phyloP scores from a whole-genome alignment of 305 asterid genomes.

The Vinca major region DNA sequence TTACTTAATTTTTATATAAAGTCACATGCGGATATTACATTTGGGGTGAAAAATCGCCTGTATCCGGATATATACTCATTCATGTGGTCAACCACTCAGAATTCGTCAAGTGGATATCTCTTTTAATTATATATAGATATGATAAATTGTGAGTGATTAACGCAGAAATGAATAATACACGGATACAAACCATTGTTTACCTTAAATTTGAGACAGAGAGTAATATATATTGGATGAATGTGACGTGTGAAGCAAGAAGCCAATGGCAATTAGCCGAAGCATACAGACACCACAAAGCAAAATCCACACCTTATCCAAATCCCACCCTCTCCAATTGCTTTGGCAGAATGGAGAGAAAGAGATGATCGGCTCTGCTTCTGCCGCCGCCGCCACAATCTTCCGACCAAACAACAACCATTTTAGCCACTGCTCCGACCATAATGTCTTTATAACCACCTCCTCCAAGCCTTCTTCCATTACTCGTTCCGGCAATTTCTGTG shows the following conservation, averaged over 20 bases:
- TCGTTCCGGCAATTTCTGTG: conserved; percentile 13
- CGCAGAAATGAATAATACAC: too few relatives aligned
- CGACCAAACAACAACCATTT: not conserved
- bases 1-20: too few relatives aligned
- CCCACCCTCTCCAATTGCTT: not conserved
- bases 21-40: too few relatives aligned
- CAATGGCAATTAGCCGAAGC: not conserved
- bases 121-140: too few relatives aligned
- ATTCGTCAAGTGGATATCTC: too few relatives aligned
- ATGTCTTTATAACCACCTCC: not conserved
- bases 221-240: too few relatives aligned
- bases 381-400: conserved; percentile 6
- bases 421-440: conserved; percentile 3
- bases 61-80: too few relatives aligned
- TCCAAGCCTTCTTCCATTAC: not conserved
- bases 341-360: conserved; percentile 21
- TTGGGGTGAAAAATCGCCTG: too few relatives aligned
- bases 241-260: not conserved
- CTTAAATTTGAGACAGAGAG: too few relatives aligned
- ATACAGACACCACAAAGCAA: conserved; percentile 9
- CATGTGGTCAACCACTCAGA: too few relatives aligned
- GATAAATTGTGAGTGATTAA: too few relatives aligned
- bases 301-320: conserved; percentile 15
- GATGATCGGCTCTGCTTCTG: conserved; percentile 22
- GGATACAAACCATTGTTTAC: too few relatives aligned